phyloP scores from a whole-genome alignment of 2,329 filamentous ascomycete species.

The Diaporthe sp. region DNA sequence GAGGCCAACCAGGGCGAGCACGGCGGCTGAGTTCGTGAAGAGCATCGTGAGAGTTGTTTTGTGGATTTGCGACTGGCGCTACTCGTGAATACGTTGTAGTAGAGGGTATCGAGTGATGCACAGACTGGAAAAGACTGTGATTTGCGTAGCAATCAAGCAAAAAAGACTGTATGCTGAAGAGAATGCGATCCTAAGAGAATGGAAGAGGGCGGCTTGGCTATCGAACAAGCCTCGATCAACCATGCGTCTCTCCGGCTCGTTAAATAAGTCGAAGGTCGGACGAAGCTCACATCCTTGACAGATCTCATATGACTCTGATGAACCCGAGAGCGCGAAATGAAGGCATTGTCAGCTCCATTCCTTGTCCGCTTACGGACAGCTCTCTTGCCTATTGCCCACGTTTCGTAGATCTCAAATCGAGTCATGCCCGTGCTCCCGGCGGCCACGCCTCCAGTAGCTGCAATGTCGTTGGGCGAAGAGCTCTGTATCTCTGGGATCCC shows the following conservation, averaged over 20 bases:
- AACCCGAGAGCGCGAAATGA: conserved; percentile 25
- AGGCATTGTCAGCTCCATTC: conserved; percentile 24
- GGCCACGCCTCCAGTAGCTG: conserved; percentile 11
- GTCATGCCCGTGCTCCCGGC: conserved; percentile 12
- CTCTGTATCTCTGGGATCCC: not conserved
- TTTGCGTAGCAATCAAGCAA: not conserved
- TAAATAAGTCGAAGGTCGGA: conserved; percentile 2
- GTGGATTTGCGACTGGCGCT: conserved; percentile 8
- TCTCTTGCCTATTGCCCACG: conserved; percentile 9
- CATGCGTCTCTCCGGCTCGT: conserved; percentile 8
- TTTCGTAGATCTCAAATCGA: conserved; percentile 20
- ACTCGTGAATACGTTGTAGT: not conserved
- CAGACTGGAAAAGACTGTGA: conserved; percentile 16
- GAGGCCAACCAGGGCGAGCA: conserved; percentile 24
- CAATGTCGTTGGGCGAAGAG: conserved; percentile 15
- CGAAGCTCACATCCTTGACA: conserved; percentile 17
- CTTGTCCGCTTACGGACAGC: not conserved
- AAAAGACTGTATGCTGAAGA: conserved; percentile 21
- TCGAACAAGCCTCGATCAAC: conserved; percentile 15
- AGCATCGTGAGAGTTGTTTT: conserved; percentile 2
- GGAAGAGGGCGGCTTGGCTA: conserved; percentile 27
- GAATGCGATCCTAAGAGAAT: conserved; percentile 21
- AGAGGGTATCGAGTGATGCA: not conserved
- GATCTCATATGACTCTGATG: not conserved
- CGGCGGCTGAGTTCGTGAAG: conserved; percentile 19